phyloP scores from a whole-genome alignment of 495 filamentous ascomycete species.

The Neurospora africana region DNA sequence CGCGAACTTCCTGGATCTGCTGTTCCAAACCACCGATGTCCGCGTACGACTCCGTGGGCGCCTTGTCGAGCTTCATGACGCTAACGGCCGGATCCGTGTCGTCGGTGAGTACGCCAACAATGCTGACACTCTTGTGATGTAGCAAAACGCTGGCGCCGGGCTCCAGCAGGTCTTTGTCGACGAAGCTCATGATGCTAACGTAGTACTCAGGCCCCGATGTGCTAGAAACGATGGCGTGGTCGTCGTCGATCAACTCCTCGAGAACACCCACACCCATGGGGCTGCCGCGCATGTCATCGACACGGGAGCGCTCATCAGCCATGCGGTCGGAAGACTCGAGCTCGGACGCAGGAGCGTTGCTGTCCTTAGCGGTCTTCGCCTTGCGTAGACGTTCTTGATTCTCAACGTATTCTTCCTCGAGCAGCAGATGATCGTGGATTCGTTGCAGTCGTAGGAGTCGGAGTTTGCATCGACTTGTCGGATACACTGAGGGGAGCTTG shows the following conservation, averaged over 20 bases:
- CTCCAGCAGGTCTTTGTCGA: conserved; percentile 97
- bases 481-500: conserved; percentile 88
- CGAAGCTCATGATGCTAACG: conserved; percentile 99
- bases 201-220: conserved; percentile 98
- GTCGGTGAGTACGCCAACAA: conserved; percentile 94
- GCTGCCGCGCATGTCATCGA: conserved; percentile 97
- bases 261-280: conserved; percentile 98
- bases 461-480: conserved; percentile 94
- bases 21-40: conserved; percentile 94
- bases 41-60: conserved; percentile 94
- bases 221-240: conserved; percentile 96
- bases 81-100: conserved; percentile 93
- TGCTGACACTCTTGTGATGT: conserved; percentile 96
- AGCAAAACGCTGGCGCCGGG: conserved; percentile 91
- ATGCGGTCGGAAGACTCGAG: conserved; percentile 60
- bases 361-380: conserved; percentile 70
- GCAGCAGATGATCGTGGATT: conserved; percentile 90
- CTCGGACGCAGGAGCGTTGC: conserved; percentile 47
- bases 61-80: conserved; percentile 99
- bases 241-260: conserved; percentile 99
- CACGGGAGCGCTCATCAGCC: conserved; percentile 88
- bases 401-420: conserved; percentile 98
- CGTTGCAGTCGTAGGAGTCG: conserved; percentile 95
- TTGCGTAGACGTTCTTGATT: conserved; percentile 94
- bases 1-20: conserved; percentile 96